A percentile compares a stretch with the other conserved stretches of the same genome.
These are phyloP conservation scores for Cyanodermella asteris DNA, from an alignment of 2,329 filamentous ascomycete genomes.

Conservation along the genomic window DNA sequence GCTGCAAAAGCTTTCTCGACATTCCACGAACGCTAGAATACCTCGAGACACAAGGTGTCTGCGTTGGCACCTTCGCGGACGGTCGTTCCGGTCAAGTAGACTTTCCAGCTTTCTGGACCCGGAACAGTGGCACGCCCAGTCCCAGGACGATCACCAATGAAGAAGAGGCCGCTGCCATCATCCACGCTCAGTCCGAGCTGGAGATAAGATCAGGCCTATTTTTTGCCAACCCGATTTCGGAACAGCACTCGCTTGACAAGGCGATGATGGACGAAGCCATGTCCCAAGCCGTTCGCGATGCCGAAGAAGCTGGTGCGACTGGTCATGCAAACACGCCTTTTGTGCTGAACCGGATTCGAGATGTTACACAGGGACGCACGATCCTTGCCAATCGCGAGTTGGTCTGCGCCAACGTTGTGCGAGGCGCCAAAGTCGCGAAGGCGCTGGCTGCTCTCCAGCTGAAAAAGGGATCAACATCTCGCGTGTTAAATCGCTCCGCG, in stretches of 20 bases:
- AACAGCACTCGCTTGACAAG: conserved; percentile 45
- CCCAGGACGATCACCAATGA: conserved; percentile 55
- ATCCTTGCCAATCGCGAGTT: conserved; percentile 53
- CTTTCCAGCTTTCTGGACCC: conserved; percentile 81
- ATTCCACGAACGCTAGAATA: conserved; percentile 75
- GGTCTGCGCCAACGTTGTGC: conserved; percentile 42
- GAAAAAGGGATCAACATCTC: too few relatives aligned
- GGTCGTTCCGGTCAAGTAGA: conserved; percentile 50
- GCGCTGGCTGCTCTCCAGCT: too few relatives aligned
- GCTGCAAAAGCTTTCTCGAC: conserved; percentile 91
- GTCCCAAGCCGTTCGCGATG: conserved; percentile 43
- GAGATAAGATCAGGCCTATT: conserved; percentile 57
- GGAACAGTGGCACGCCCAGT: conserved; percentile 65
- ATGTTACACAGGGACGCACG: conserved; percentile 50
- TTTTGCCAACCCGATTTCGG: conserved; percentile 75
- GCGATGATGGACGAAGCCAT: conserved; percentile 49
- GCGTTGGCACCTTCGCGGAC: conserved; percentile 77
- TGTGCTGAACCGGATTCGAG: conserved; percentile 55
- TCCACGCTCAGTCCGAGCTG: conserved; percentile 48
- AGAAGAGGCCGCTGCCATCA: conserved; percentile 56
- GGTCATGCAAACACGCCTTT: conserved; percentile 72
- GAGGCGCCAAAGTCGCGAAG: conserved; percentile 42
- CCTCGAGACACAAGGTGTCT: conserved; percentile 47
- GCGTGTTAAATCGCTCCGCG: too few relatives aligned
- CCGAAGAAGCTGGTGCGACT: conserved; percentile 38